These are phyloP conservation scores for Syzygium jambos DNA, from an alignment of 345 rosid species.

Conservation along the genomic window DNA sequence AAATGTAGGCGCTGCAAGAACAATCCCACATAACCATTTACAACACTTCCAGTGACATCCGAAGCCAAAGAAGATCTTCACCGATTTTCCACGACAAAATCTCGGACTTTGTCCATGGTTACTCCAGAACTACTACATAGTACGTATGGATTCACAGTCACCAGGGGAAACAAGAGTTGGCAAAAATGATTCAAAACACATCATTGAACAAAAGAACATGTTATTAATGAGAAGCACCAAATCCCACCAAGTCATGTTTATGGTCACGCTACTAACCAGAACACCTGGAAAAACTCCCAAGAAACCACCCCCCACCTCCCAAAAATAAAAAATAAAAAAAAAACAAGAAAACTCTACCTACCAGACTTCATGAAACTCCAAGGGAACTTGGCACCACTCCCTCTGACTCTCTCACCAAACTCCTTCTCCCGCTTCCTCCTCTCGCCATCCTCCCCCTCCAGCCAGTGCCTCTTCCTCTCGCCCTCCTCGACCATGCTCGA, in stretches of 20 bases:
- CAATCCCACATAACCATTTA: not conserved
- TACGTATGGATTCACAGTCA: not conserved
- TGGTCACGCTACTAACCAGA: not conserved
- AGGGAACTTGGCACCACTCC: conserved; percentile 35
- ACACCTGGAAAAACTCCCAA: not conserved
- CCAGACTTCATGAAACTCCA: conserved; percentile 65
- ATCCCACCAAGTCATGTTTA: not conserved
- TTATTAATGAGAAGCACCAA: not conserved
- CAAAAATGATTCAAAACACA: not conserved
- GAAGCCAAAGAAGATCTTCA: not conserved
- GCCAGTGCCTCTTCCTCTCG: conserved; percentile 74
- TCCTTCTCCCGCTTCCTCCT: conserved; percentile 10
- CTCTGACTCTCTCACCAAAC: not conserved
- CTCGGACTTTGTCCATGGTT: not conserved
- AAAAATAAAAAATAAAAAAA: not conserved
- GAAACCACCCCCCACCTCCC: too few relatives aligned
- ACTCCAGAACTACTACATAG: not conserved
- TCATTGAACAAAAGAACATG: not conserved
- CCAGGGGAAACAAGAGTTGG: not conserved
- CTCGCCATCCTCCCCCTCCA: conserved; percentile 29
- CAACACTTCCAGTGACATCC: not conserved
- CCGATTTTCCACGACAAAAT: not conserved
- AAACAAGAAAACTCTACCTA: conserved; percentile 11
- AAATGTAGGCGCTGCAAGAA: not conserved
- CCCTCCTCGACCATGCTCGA: conserved; percentile 66